phyloP scores from a whole-genome alignment of 257 asterid genomes.

The Solanum boliviense region DNA sequence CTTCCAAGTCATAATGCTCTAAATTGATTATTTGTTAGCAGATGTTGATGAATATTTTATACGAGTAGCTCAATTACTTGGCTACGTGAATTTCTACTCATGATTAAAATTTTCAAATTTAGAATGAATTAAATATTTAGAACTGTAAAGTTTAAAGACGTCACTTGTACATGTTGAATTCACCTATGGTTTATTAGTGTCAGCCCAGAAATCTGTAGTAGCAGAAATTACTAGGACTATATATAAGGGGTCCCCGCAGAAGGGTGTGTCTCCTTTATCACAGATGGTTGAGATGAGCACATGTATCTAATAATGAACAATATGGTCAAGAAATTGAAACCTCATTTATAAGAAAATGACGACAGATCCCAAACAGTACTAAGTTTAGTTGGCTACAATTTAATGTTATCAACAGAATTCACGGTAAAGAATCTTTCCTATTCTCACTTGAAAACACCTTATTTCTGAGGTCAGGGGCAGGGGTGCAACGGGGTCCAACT shows the following conservation, averaged over 20 bases:
- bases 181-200: not conserved
- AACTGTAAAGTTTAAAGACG: not conserved
- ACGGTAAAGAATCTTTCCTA: not conserved
- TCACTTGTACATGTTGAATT: not conserved
- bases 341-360: not conserved
- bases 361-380: not conserved
- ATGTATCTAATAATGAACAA: not conserved
- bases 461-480: not conserved
- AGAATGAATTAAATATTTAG: not conserved
- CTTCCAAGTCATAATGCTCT: not conserved
- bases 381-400: not conserved
- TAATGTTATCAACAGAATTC: not conserved
- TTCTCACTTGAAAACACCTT: not conserved
- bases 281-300: conserved; percentile 4
- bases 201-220: not conserved
- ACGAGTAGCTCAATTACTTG: not conserved
- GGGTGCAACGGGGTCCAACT: not conserved
- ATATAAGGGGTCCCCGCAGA: not conserved
- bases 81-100: not conserved
- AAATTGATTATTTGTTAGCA: not conserved
- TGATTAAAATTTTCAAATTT: not conserved
- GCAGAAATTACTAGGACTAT: not conserved
- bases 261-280: not conserved
- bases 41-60: too few relatives aligned
- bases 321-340: not conserved